Evolutionary conservation across 495 filamentous ascomycete species (phyloP).

Genomic region (Penicillium dipodomyicola): DNA sequence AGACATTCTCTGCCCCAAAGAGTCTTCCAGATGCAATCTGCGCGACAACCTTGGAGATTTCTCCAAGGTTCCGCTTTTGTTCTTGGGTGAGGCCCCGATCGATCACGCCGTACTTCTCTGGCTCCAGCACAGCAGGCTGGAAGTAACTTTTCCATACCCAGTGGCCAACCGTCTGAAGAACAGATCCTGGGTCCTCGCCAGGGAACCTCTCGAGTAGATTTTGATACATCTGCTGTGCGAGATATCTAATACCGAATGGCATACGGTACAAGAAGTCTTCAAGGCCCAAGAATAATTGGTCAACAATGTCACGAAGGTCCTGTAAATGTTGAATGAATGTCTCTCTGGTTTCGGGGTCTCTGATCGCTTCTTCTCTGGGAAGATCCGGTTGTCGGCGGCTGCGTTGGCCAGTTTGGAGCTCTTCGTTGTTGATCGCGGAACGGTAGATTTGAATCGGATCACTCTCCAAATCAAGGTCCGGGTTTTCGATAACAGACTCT

Average conservation of each 20-base stretch:
- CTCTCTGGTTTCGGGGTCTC: conserved; percentile 85
- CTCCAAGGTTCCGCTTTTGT: conserved; percentile 87
- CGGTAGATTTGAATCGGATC: conserved; percentile 98
- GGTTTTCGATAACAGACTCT: conserved; percentile 87
- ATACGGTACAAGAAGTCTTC: conserved; percentile 82
- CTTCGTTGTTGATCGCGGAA: conserved; percentile 92
- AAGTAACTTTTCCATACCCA: conserved; percentile 96
- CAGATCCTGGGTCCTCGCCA: conserved; percentile 69
- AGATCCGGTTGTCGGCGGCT: conserved; percentile 78
- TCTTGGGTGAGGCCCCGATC: conserved; percentile 84
- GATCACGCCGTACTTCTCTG: conserved; percentile 85
- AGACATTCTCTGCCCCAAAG: conserved; percentile 93
- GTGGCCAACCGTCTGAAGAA: conserved; percentile 80
- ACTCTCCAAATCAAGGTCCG: conserved; percentile 87
- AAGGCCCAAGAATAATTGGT: conserved; percentile 77
- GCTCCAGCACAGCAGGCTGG: conserved; percentile 79
- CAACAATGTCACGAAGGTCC: conserved; percentile 87
- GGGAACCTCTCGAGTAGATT: conserved; percentile 71
- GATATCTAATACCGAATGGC: conserved; percentile 90
- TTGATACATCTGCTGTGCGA: conserved; percentile 84
- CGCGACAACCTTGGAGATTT: conserved; percentile 86
- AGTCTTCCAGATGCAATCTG: conserved; percentile 81
- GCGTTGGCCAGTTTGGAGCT: conserved; percentile 82
- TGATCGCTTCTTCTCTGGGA: conserved; percentile 85
- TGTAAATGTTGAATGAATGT: conserved; percentile 91